Evolutionary conservation across 2,329 filamentous ascomycete species (phyloP).

Genomic region (Coniochaeta sp.): DNA sequence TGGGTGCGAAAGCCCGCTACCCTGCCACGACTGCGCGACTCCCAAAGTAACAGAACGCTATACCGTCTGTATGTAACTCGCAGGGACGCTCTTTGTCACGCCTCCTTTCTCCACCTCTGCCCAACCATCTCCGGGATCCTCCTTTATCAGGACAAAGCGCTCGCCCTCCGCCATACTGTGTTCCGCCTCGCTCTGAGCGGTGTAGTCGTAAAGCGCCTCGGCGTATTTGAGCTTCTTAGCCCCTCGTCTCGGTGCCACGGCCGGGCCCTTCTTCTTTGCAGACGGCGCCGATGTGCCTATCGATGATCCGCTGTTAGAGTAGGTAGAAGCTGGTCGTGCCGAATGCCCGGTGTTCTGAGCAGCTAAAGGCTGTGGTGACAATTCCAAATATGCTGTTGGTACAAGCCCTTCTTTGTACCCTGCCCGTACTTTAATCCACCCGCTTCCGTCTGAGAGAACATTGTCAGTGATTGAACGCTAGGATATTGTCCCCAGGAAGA

Average conservation of each 20-base stretch:
- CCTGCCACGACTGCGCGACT: too few species aligned
- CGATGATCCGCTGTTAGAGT: conserved; percentile 71
- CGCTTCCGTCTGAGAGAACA: conserved; percentile 67
- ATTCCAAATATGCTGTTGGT: conserved; percentile 77
- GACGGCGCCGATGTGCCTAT: conserved; percentile 36
- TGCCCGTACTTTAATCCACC: conserved; percentile 80
- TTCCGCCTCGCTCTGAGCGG: conserved; percentile 77
- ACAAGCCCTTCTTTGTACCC: conserved; percentile 78
- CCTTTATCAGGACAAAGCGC: conserved; percentile 79
- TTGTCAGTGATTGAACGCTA: conserved; percentile 23
- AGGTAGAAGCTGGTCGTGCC: conserved; percentile 64
- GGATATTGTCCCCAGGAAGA: conserved; percentile 6
- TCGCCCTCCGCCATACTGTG: conserved; percentile 90
- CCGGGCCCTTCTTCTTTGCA: conserved; percentile 80
- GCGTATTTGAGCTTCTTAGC: conserved; percentile 94
- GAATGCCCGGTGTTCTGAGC: conserved; percentile 36
- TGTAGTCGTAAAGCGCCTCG: conserved; percentile 87
- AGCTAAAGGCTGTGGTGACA: conserved; percentile 39
- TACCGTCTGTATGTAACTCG: conserved; percentile 81
- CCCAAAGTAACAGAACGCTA: conserved; percentile 32
- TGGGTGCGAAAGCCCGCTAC: too few species aligned
- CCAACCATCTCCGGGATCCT: conserved; percentile 91
- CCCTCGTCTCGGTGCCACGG: conserved; percentile 81
- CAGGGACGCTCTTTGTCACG: conserved; percentile 79
- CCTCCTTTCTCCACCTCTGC: conserved; percentile 92